phyloP scores from a whole-genome alignment of 106 monocot genomes.

The Allium cepa region DNA sequence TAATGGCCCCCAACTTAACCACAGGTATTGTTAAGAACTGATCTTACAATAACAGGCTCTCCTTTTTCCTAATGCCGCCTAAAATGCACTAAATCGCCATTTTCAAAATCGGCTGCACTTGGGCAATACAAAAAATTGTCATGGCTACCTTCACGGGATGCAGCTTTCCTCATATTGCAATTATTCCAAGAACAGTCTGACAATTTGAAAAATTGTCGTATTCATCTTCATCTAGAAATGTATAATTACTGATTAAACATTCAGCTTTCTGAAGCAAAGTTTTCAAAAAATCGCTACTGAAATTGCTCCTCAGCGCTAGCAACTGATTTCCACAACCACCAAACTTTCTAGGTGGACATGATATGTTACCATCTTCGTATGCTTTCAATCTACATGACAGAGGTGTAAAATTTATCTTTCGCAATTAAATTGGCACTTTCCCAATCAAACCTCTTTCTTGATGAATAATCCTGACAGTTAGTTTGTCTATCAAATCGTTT shows the following conservation, averaged over 20 bases:
- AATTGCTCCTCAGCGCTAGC: constrained; percentile 12
- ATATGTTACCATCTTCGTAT: constrained; percentile 17
- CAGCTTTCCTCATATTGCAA: constrained; percentile 6
- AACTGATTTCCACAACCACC: constrained; percentile 24
- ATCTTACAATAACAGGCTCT: constrained; percentile 28
- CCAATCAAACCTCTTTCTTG: constrained; percentile 23
- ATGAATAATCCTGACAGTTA: not conserved
- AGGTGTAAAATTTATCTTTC: constrained; percentile 1
- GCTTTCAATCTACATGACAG: constrained; percentile 7
- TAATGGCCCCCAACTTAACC: constrained; percentile 27
- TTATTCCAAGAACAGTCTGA: constrained; percentile 6
- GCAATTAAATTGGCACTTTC: constrained; percentile 7
- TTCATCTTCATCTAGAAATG: constrained; percentile 4
- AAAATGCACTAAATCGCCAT: constrained; percentile 14
- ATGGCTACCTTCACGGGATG: constrained; percentile 7
- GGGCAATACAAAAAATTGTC: constrained; percentile 28
- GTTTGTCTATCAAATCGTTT: not conserved
- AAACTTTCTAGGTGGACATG: constrained; percentile 19
- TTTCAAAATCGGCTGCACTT: constrained; percentile 4
- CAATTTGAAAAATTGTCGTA: not conserved
- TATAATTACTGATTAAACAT: constrained; percentile 5
- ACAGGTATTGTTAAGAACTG: constrained; percentile 16
- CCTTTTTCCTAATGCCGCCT: constrained; percentile 21
- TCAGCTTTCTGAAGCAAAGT: constrained; percentile 16
- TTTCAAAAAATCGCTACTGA: constrained; percentile 9